These are phyloP conservation scores for Rhodotorula sp. DNA, from an alignment of 1,284 basidiomycete genomes.

Conservation along the genomic window DNA sequence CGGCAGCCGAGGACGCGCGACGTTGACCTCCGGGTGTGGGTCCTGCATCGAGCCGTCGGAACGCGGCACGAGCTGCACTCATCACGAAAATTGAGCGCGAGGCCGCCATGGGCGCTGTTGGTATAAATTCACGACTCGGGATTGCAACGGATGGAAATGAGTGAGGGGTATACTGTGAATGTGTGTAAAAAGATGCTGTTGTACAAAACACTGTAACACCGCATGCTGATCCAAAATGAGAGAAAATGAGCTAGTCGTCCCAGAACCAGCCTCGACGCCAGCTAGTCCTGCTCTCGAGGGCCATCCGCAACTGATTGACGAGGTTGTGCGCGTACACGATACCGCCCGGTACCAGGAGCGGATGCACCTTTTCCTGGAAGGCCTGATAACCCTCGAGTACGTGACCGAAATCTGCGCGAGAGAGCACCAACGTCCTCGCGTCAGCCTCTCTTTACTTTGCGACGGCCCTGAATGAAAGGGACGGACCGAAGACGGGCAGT, in stretches of 20 bases:
- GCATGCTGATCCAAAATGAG: background rate
- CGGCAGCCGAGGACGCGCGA: background rate
- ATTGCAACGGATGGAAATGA: background rate
- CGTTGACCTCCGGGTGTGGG: background rate
- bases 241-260: slow-evolving; percentile 1
- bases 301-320: slow-evolving; percentile 40
- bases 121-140: background rate
- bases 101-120: background rate
- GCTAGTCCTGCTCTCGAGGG: slow-evolving; percentile 22
- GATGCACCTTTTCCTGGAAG: slow-evolving; percentile 42
- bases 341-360: slow-evolving; percentile 37
- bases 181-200: background rate
- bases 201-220: background rate
- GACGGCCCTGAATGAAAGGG: too few species aligned
- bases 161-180: background rate
- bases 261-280: slow-evolving; percentile 32
- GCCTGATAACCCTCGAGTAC: slow-evolving; percentile 38
- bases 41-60: background rate
- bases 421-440: too few species aligned
- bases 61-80: background rate
- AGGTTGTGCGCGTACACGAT: slow-evolving; percentile 37
- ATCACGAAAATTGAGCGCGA: background rate
- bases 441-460: too few species aligned
- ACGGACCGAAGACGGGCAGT: slow-evolving; percentile 36
- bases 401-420: slow-evolving; percentile 29